These are phyloP conservation scores for Singerocomus inundabilis DNA, from an alignment of 1,284 basidiomycete genomes.

Conservation along the genomic window DNA sequence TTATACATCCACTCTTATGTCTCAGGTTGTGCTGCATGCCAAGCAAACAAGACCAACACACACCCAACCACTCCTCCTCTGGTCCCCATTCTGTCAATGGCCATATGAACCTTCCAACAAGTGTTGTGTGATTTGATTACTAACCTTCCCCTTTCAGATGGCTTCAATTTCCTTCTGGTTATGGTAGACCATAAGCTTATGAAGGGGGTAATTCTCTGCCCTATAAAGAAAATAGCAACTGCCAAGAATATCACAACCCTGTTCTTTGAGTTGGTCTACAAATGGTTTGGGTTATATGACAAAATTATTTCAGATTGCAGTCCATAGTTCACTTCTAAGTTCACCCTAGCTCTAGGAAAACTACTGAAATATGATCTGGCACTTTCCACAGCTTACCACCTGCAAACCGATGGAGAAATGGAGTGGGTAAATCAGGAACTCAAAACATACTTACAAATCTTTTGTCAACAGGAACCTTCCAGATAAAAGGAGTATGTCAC, in stretches of 20 bases:
- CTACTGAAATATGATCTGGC: not conserved
- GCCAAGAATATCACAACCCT: constrained; percentile 8
- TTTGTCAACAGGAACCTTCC: no score
- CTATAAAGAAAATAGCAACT: constrained; percentile 17
- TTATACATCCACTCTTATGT: no score
- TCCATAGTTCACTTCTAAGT: constrained; percentile 4
- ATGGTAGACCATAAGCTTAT: constrained; percentile 19
- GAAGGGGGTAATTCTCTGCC: constrained; percentile 12
- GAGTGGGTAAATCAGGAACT: constrained; percentile 7
- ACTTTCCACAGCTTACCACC: not conserved
- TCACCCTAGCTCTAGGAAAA: not conserved
- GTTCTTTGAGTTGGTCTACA: constrained; percentile 1
- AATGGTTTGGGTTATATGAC: no score
- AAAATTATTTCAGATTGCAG: no score
- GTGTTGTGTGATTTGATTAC: constrained; percentile 19
- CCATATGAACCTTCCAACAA: not conserved
- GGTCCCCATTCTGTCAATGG: no score
- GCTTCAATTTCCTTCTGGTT: constrained; percentile 20
- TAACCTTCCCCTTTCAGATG: constrained; percentile 3
- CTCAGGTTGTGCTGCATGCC: no score
- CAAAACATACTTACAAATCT: not conserved
- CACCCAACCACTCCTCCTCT: no score
- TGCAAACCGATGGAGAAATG: constrained; percentile 1
- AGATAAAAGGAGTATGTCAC: no score
- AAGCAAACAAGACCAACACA: no score